Base-by-base conservation (phyloP, 768 basidiomycete genomes). In the Lactarius hatsudake region DNA sequence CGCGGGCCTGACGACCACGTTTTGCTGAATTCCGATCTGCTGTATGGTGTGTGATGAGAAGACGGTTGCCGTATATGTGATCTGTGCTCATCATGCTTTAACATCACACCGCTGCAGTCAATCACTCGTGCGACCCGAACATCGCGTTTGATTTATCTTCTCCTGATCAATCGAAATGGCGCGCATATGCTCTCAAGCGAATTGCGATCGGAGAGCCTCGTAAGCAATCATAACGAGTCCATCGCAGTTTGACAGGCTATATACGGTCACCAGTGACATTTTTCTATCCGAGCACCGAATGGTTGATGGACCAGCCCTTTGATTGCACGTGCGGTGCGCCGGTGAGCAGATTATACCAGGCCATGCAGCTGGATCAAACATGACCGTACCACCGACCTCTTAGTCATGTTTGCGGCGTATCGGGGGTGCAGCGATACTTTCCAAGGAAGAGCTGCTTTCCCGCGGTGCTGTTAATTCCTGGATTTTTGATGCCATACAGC, bases 251-350 rank as follows among this genome's bases (percentile, higher is more conserved):
- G 17, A 57, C 53, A 65, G 17, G 68, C 20, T 56, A 55, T 42
- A 5, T 38, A 42, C 56, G 62, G 30, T 58, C 20, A 30, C 38
- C 73, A 76, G 79, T 87, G 63, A 84, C 83, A 2, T 87, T 83
- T 72, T 88, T 87, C 73, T 88, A 88, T 73, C 87, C 87, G 20
- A 83, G 82, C 71, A 88, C 86, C 18, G 87, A 89, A 72, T 89
- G 87, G 87, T 81, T 85, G 56, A 87, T 88, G 86, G 85, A 80
- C 23, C 85, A 85, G 71, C 79, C 83, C 0, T 89, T 89, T 73
- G 75, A 78, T 15, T 88, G 87, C 74, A 66, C 75, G 45, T 88
- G 88, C 74, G 79, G 78, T 10, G 59, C 66, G 0, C 42, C 18
- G 10, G 67, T 68, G 34, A 59, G 63, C 18, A 20, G 38, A 36